Base-by-base conservation (phyloP, 2,329 filamentous ascomycete species). In the Venturia aucupariae region DNA sequence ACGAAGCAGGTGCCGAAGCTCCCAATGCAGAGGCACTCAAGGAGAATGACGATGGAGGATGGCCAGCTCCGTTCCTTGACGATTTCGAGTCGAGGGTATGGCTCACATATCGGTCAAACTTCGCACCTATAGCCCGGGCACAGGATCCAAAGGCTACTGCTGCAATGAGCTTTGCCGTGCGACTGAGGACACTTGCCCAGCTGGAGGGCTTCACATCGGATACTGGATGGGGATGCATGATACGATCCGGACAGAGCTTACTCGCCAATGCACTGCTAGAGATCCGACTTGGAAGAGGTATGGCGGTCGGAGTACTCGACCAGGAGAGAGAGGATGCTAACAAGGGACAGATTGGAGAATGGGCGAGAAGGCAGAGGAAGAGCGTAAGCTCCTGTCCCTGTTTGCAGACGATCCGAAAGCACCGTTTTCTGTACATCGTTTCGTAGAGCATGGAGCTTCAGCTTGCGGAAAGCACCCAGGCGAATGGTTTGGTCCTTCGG, bases 221-320 rank as follows among this genome's bases (percentile, higher is more conserved):
- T 74, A 92, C 90, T 11, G 94, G 94, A 62, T 99, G 95, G 92
- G 94, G 94, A 0, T 99, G 94, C 73, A 99, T 99, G 94, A 97
- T 99, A 70, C 83, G 94, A 66, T 97, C 93, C 6, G 94, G 94
- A 3, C 94, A 99, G 78, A 93, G 90, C 71, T 81, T 99, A 32
- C 80, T 99, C 51, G 93, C 93, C 55, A 99, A 97, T 75, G 83
- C 93, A 1, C 80, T 97, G 70, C 77, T 85, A 22, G 82, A 89
- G 64, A 78, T 92, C 60, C 81, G 83, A 46, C 78, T 97, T 27
- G 93, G 94, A 24, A 86, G 94, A 82, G 89, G 90, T 92, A 81
- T 63, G 38, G 38, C 27, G 15, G 38, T 44, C 8, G 30, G 24
- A 59, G 13, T n/a, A 39, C 10, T 46, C 42, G 38, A 64, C 15